phyloP scores from a whole-genome alignment of 306 rosid genomes.

The Vigna hirtella region DNA sequence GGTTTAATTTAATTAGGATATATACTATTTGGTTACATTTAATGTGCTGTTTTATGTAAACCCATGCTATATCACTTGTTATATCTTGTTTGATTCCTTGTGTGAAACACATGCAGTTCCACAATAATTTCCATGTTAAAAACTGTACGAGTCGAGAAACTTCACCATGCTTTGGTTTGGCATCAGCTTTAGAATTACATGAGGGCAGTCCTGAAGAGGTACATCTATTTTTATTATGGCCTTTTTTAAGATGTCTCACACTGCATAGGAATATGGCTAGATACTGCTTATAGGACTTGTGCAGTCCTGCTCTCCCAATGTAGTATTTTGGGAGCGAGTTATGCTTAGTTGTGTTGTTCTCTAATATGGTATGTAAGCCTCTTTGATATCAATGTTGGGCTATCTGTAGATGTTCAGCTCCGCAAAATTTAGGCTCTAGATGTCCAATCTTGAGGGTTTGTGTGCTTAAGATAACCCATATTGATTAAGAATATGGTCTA shows the following conservation, averaged over 20 bases:
- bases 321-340: not conserved
- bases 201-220: slow-evolving; percentile 97
- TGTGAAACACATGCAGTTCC: slow-evolving; percentile 68
- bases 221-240: slow-evolving; percentile 40
- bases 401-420: not conserved
- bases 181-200: slow-evolving; percentile 49
- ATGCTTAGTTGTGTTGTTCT: not conserved
- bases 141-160: slow-evolving; percentile 49
- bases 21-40: slow-evolving; percentile 38
- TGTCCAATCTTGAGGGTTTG: not conserved
- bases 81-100: slow-evolving; percentile 45
- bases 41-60: slow-evolving; percentile 17
- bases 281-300: not conserved
- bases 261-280: slow-evolving; percentile 1
- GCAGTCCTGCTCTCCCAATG: not conserved
- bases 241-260: slow-evolving; percentile 3
- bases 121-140: slow-evolving; percentile 69
- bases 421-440: not conserved
- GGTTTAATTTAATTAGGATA: slow-evolving; percentile 47
- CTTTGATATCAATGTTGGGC: not conserved
- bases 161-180: slow-evolving; percentile 34
- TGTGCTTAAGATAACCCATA: not conserved
- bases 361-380: not conserved
- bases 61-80: slow-evolving; percentile 31
- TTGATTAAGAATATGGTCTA: not conserved